Base-by-base conservation (phyloP, 2,329 filamentous ascomycete genomes). In the Aspergillus sp. region DNA sequence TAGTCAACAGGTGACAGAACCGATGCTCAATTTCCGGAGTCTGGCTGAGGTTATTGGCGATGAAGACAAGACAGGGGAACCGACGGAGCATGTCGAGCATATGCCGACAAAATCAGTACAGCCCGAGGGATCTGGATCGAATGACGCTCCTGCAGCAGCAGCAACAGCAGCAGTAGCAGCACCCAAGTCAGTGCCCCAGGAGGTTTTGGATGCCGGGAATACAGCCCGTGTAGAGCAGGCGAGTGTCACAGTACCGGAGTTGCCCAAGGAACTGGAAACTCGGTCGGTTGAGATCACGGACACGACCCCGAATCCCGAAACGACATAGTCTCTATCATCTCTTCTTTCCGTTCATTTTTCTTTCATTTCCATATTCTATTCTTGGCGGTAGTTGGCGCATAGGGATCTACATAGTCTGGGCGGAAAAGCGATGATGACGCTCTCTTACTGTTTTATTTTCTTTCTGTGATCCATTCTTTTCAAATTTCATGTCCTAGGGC, bases 21-120 rank as follows among this genome's bases (percentile, higher is more conserved):
- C 89, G 3, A 82, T 95, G 80, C 93, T 95, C 69, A 96, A 95
- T 66, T 96, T 96, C 63, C 79, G 83, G 48, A 95, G 89, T 57
- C 72, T 97, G 19, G 87, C 88, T 2, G 87, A 88, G 52, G 88
- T 94, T 65, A 87, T 96, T 25, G 87, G 84, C 0, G 82, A 79
- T 35, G 78, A 83, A 44, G 79, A 83, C 7, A 75, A 77, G 48
- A 62, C 62, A 7, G 65, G 66, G 5, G 62, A 59, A 46, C 58
- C 60, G 33, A 47, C 58, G 4, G 67, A 69, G 43, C 67, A 71
- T 52, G 62, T 68, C 32, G 71, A 73, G 52, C 54, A 71, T 48
- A 49, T 59, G 23, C 47, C 49, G 7, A 44, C 51, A 22, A n/a
- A n/a, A n/a, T 50, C 44, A 5, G 44, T 51, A 15, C 50, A 55